Conservation (phyloP, 192 early-diverging fungal species). For the Powellomyces hirtus region DNA sequence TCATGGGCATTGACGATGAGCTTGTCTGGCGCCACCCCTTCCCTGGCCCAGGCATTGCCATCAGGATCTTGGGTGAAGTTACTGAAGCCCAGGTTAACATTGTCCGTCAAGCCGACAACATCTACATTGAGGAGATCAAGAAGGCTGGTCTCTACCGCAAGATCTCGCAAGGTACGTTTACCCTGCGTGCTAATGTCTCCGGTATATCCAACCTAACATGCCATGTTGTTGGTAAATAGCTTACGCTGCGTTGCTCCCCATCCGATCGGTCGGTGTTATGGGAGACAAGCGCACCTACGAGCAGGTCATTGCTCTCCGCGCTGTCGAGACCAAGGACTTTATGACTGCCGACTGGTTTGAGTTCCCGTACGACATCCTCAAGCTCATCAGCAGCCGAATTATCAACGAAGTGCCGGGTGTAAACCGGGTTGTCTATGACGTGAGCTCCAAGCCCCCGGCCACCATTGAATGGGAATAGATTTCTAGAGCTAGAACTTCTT, state of each 20-base stretch:
- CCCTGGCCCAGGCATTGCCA: slow-evolving; percentile 99
- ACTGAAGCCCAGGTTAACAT: slow-evolving; percentile 91
- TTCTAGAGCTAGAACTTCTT: neutral
- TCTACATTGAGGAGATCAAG: slow-evolving; percentile 99
- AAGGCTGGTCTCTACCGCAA: slow-evolving; percentile 94
- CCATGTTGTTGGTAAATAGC: too few species aligned
- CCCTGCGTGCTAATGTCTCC: too few species aligned
- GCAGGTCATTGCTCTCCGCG: slow-evolving; percentile 95
- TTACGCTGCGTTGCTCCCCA: slow-evolving; percentile 91
- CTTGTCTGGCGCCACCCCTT: slow-evolving; percentile 99
- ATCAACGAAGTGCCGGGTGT: slow-evolving; percentile 99
- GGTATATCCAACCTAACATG: too few species aligned
- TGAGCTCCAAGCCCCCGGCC: slow-evolving; percentile 96
- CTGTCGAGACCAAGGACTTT: slow-evolving; percentile 93
- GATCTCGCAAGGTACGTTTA: slow-evolving; percentile 79
- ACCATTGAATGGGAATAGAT: slow-evolving; percentile 96
- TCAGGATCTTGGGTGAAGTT: slow-evolving; percentile 95
- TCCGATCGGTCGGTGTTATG: slow-evolving; percentile 98
- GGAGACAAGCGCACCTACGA: slow-evolving; percentile 99
- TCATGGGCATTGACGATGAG: slow-evolving; percentile 89
- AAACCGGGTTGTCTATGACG: slow-evolving; percentile 96
- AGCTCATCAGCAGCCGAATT: slow-evolving; percentile 91
- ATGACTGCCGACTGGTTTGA: slow-evolving; percentile 97
- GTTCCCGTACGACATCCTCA: slow-evolving; percentile 84
- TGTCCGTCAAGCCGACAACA: slow-evolving; percentile 91